These are phyloP conservation scores for Cajanus cajan DNA, from an alignment of 306 rosid genomes.

Conservation along the genomic window DNA sequence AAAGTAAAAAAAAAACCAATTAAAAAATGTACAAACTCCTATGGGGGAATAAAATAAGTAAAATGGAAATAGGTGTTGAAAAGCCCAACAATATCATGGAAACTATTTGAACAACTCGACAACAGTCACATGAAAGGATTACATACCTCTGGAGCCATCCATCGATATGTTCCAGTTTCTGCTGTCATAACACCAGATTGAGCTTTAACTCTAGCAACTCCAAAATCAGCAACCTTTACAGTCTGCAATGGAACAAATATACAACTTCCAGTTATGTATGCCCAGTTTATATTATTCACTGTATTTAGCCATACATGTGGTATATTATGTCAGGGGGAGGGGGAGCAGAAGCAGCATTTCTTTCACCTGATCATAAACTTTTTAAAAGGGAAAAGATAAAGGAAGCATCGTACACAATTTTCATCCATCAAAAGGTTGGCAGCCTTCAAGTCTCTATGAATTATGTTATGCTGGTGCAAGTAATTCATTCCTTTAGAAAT, in stretches of 20 bases:
- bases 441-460: conserved; percentile 92
- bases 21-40: background rate
- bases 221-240: conserved; percentile 98
- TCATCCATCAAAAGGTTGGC: conserved; percentile 99
- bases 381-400: background rate
- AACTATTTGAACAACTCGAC: conserved; percentile 29
- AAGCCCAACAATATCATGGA: conserved; percentile 22
- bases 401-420: conserved; percentile 62
- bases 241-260: conserved; percentile 47
- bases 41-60: background rate
- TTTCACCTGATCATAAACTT: background rate
- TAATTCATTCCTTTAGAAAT: conserved; percentile 96
- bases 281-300: conserved; percentile 1
- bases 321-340: background rate
- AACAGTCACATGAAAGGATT: background rate
- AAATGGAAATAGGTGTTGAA: background rate
- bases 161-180: conserved; percentile 97
- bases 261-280: background rate
- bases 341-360: conserved; percentile 1
- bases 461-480: conserved; percentile 93
- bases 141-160: conserved; percentile 99
- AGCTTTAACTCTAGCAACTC: conserved; percentile 93
- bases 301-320: background rate
- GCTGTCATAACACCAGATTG: conserved; percentile 99
- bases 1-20: no score